Percentiles rank a stretch among this genome's conserved stretches.
phyloP scores from a whole-genome alignment of 2,329 filamentous ascomycete species.

The Aspergillus pseudoglaucus region DNA sequence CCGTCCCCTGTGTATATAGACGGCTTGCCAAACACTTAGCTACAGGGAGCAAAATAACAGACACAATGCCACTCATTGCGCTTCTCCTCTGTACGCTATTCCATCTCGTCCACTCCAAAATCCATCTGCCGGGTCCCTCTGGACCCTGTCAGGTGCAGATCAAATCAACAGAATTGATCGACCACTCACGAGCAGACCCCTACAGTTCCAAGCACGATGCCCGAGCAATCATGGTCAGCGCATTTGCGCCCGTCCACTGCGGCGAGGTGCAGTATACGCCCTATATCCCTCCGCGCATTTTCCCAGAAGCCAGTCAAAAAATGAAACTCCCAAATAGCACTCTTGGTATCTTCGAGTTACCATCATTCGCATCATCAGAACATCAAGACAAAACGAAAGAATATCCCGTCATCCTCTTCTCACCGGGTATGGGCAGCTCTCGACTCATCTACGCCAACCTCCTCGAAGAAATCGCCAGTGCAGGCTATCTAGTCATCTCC shows the following conservation, averaged over 20 bases:
- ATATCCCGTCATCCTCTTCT: neutral
- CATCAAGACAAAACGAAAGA: neutral
- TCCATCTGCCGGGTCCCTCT: neutral
- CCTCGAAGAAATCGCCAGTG: neutral
- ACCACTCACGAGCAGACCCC: neutral
- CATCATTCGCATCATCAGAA: no score
- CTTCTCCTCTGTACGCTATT: neutral
- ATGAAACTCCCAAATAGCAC: neutral
- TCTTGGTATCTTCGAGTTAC: neutral
- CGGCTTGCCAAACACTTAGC: no score
- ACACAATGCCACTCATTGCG: no score
- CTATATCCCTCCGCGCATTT: neutral
- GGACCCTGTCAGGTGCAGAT: neutral
- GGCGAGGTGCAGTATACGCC: neutral
- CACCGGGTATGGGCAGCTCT: neutral
- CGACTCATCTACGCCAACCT: slow-evolving; percentile 1
- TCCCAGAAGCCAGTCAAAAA: neutral
- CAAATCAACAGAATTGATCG: neutral
- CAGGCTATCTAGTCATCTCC: neutral
- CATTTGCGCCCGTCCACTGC: neutral
- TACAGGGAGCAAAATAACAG: no score
- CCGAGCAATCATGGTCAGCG: neutral
- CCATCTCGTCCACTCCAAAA: neutral
- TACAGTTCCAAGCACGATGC: neutral
- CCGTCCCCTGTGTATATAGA: no score